Base-by-base conservation (phyloP, 345 rosid genomes). In the Capsella bursapastoris region DNA sequence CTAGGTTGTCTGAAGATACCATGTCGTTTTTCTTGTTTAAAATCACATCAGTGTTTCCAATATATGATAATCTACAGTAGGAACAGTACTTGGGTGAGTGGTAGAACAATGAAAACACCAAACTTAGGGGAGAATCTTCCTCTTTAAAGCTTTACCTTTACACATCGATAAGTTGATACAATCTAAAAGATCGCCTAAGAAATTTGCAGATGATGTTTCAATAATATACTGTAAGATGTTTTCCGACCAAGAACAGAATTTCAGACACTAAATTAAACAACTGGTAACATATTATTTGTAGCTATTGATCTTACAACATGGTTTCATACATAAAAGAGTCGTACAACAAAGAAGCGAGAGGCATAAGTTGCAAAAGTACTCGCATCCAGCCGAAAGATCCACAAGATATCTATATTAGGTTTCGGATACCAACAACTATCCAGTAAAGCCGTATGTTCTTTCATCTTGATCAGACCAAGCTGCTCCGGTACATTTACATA, bases 381-480 rank as follows among this genome's bases (percentile, higher is more conserved):
- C 4, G 11, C 70, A 49, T 37, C 22, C 13, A 13, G 8, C 29
- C 41, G 16, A 31, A 31, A 47, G 27, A 4, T 45, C 15, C 27
- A 31, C n/a, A 45, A 44, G 7, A n/a, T 56, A 63, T n/a, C 29
- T 64, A 3, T 47, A 16, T 47, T 10, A 31, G 40, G 40, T 31
- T 64, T 29, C 16, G 28, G 68, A 15, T 64, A 8, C n/a, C 43
- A 31, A 31, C 16, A 22, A 22, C 25, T 22, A 47, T 48, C 43
- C 31, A 11, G 11, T 16, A 48, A 13, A 5, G 1, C 38, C 25
- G 37, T 64, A 29, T 47, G 49, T 4, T 37, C 25, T 31, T 51
- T 51, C 59, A 13, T 52, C 61, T 40, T 67, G 15, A 53, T 52
- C 50, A 67, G 51, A 67, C 61, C 71, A 53, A 53, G 38, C 60